A percentile compares a stretch with the other conserved stretches of the same genome.
Conservation (phyloP, 805 yeast species). For the Lachancea lanzarotensis region DNA sequence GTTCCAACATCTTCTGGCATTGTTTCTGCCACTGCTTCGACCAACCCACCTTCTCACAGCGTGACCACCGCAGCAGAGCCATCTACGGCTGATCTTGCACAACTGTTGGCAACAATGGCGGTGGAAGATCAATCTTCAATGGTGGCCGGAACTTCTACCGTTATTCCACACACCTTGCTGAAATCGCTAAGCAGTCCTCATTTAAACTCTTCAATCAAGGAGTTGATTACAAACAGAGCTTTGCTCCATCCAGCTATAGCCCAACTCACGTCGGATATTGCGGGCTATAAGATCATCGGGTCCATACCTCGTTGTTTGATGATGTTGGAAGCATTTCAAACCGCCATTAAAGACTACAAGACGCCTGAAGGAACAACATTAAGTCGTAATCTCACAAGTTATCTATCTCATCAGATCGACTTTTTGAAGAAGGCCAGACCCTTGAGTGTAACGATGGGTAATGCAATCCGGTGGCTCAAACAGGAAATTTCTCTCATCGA, state of each 20-base stretch:
- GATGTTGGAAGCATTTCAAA: conserved; percentile 79
- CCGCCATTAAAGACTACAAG: conserved; percentile 67
- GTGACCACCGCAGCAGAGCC: conserved; percentile 5
- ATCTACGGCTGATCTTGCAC: conserved; percentile 6
- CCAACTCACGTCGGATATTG: conserved; percentile 68
- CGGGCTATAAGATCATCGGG: conserved; percentile 83
- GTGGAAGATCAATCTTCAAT: conserved; percentile 29
- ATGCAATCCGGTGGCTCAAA: conserved; percentile 94
- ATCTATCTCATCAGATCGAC: conserved; percentile 88
- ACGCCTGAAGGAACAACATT: conserved; percentile 84
- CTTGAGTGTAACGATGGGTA: conserved; percentile 90
- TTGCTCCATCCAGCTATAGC: conserved; percentile 84
- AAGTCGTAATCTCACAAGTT: conserved; percentile 81
- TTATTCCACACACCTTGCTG: conserved; percentile 40
- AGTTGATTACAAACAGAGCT: conserved; percentile 32
- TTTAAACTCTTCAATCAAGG: conserved; percentile 27
- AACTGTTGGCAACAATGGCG: conserved; percentile 21
- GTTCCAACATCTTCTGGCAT: conserved; percentile 21
- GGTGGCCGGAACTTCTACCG: conserved; percentile 35
- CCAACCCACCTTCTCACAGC: conserved; percentile 6
- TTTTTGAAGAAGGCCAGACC: conserved; percentile 88
- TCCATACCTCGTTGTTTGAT: conserved; percentile 79
- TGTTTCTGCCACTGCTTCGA: conserved; percentile 6
- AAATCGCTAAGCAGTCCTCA: conserved; percentile 24
- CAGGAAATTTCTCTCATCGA: conserved; percentile 83